Percentiles rank a stretch among this genome's conserved stretches.
Evolutionary conservation across 192 early-diverging fungal species (phyloP).

Genomic region (Cetraspora pellucida): DNA sequence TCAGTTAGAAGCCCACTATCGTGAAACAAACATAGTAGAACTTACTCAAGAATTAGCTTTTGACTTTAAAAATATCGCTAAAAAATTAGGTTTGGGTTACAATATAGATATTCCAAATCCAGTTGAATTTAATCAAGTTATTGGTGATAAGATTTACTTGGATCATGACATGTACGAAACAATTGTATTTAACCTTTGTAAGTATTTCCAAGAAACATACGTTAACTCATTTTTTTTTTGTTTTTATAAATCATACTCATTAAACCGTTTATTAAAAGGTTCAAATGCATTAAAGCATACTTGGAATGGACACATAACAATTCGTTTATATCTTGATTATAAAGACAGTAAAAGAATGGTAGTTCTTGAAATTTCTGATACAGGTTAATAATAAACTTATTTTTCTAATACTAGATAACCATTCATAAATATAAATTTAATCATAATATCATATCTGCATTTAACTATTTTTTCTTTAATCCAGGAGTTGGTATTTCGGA

Average conservation of each 20-base stretch:
- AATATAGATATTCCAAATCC: slow-evolving; percentile 36
- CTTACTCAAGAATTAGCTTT: slow-evolving; percentile 52
- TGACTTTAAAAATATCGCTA: slow-evolving; percentile 48
- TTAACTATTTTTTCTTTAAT: too few relatives aligned
- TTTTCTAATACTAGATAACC: too few relatives aligned
- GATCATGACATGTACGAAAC: slow-evolving; percentile 26
- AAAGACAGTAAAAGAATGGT: slow-evolving; percentile 42
- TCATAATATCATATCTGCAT: too few relatives aligned
- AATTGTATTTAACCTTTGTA: slow-evolving; percentile 28
- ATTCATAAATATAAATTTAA: too few relatives aligned
- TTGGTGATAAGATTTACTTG: neutral
- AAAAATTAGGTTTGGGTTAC: slow-evolving; percentile 45
- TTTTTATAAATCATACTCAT: neutral
- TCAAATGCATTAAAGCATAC: slow-evolving; percentile 56
- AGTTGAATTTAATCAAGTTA: neutral
- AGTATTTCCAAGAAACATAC: neutral
- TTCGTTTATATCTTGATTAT: slow-evolving; percentile 52
- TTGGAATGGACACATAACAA: slow-evolving; percentile 47
- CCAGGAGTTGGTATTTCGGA: slow-evolving; percentile 60
- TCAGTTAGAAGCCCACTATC: slow-evolving; percentile 43
- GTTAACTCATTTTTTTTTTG: too few relatives aligned
- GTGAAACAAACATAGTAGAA: slow-evolving; percentile 49
- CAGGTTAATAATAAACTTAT: too few relatives aligned
- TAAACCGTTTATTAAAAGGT: neutral
- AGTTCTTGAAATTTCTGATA: slow-evolving; percentile 39